Conservation (phyloP, 768 basidiomycete genomes). For the Xanthoconium purpureum region DNA sequence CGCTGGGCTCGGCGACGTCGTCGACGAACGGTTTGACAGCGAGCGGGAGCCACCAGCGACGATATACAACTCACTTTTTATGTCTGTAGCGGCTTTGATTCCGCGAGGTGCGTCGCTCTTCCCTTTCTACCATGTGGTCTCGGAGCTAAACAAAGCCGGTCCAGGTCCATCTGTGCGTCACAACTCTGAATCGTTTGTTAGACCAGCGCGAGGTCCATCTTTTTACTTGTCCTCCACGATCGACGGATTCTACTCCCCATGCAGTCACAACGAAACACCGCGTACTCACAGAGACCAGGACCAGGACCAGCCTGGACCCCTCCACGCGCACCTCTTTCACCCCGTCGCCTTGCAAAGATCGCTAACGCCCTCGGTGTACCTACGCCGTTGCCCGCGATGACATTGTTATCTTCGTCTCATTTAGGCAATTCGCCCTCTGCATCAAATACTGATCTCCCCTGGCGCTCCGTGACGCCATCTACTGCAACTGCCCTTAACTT, state of each 20-base stretch:
- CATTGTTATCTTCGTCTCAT: conserved; percentile 10
- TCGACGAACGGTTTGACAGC: neutral
- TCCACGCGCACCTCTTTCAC: conserved; percentile 70
- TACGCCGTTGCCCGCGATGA: conserved; percentile 61
- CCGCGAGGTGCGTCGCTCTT: conserved; percentile 12
- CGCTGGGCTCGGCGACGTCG: conserved; percentile 7
- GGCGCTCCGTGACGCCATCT: conserved; percentile 53
- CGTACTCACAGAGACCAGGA: conserved; percentile 9
- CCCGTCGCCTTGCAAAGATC: conserved; percentile 74
- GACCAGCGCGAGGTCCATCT: conserved; percentile 6
- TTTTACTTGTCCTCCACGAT: neutral
- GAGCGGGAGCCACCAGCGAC: neutral
- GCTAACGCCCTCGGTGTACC: conserved; percentile 85
- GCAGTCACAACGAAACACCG: conserved; percentile 14
- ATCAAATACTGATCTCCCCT: conserved; percentile 32
- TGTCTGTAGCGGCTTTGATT: neutral
- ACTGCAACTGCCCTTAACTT: conserved; percentile 39
- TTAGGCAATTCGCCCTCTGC: conserved; percentile 18
- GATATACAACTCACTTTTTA: neutral
- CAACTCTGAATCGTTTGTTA: neutral
- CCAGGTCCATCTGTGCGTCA: conserved; percentile 5
- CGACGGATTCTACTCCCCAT: conserved; percentile 5
- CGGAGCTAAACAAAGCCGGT: neutral
- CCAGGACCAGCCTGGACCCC: conserved; percentile 46
- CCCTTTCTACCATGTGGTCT: neutral